Evolutionary conservation across 2,329 filamentous ascomycete genomes (phyloP), one percentile per base, ranked within the genome.

Genomic region (Basipetospora sp.): DNA sequence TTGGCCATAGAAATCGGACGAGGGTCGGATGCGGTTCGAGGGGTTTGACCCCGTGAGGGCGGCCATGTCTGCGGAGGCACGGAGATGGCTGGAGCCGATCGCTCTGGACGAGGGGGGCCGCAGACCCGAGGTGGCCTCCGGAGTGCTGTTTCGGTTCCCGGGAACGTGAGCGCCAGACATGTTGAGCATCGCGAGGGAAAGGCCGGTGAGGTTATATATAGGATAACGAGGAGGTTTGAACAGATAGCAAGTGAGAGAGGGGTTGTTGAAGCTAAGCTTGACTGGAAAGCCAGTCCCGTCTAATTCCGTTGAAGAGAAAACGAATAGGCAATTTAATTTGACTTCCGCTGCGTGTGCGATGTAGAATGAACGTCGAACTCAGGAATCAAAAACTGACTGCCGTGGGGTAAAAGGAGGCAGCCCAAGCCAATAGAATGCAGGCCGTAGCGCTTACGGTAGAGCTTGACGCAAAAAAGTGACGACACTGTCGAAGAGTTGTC

Each of bases 21-120:
- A 86, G 22, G 90, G 90, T 42, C 90, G 83, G 50, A 94, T 93
- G 47, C 86, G 83, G 19, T 22, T 80, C 31, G 81, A 73, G 22
- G 74, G 50, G 65, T 80, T 50, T 64, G 84, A 54, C 49, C 68
- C 54, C 61, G 75, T 55, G 53, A 93, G 83, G 35, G 79, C 79
- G 44, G 85, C 82, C 82, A 96, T 93, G 57, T 98, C 90, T 51
- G 90, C 88, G 37, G 90, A 98, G 33, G 87, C 85, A 51, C 90
- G 85, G 45, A 98, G 77, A 56, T 90, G 83, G 59, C 88, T 83
- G 43, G 80, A 72, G 43, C 77, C 82, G 49, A 92, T 67, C 31
- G 79, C 72, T 49, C 88, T 75, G 46, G 87, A 80, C 30, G 77
- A 71, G 34, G 86, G 83, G 34, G 87, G 84, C 44, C 88, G 81